A percentile compares a stretch with the other conserved stretches of the same genome.
Conservation (phyloP, 768 basidiomycete species). For the Kwoniella sp. region DNA sequence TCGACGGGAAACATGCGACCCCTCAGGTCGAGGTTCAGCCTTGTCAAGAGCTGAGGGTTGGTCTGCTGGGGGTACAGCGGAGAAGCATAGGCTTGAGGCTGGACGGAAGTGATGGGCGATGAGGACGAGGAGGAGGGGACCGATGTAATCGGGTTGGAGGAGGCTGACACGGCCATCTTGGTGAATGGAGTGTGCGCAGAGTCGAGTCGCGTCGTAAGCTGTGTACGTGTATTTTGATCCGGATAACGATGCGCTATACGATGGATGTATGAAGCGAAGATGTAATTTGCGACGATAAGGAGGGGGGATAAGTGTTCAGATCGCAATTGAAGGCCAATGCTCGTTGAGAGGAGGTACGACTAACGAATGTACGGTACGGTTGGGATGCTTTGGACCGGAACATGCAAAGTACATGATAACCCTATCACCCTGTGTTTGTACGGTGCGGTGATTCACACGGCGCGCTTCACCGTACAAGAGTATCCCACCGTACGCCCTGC, state of each 20-base stretch:
- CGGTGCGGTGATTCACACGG: too few species aligned
- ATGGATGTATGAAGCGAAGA: too few species aligned
- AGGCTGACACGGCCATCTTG: slow-evolving; percentile 44
- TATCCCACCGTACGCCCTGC: too few species aligned
- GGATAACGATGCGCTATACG: too few species aligned
- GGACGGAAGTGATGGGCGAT: slow-evolving; percentile 56
- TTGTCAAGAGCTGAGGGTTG: slow-evolving; percentile 83
- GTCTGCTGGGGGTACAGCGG: slow-evolving; percentile 33
- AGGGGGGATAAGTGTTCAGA: too few species aligned
- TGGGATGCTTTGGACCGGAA: slow-evolving; percentile 16
- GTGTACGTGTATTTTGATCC: too few species aligned
- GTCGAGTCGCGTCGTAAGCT: neutral
- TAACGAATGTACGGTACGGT: neutral
- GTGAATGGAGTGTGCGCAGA: neutral
- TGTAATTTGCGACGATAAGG: too few species aligned
- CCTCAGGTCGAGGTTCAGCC: slow-evolving; percentile 87
- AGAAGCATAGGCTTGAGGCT: slow-evolving; percentile 38
- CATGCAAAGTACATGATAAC: neutral
- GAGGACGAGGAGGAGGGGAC: slow-evolving; percentile 50
- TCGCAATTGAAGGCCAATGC: neutral
- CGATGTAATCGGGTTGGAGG: slow-evolving; percentile 58
- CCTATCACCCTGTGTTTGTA: neutral
- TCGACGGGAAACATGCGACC: slow-evolving; percentile 91
- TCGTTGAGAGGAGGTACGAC: slow-evolving; percentile 8
- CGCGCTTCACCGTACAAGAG: neutral